A percentile compares a stretch with the other conserved stretches of the same genome.
These are phyloP conservation scores for Coemansia sp. DNA, from an alignment of 192 early-diverging fungal species.

Conservation along the genomic window DNA sequence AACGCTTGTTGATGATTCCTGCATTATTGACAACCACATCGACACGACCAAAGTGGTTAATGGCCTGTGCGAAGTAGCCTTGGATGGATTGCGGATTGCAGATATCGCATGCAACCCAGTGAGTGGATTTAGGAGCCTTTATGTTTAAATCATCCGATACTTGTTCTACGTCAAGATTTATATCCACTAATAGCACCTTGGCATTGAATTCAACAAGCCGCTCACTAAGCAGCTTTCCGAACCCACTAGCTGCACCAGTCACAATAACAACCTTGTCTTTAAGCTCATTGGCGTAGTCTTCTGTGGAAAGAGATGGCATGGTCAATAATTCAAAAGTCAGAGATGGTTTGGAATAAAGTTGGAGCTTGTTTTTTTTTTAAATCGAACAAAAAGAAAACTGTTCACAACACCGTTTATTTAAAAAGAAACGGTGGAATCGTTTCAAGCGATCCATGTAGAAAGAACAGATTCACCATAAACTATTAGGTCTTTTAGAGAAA, in stretches of 20 bases:
- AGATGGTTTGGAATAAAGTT: no score
- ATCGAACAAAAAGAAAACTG: no score
- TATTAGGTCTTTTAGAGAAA: no score
- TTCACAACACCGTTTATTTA: no score
- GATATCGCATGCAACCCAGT: conserved; percentile 51
- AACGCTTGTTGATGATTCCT: conserved; percentile 55
- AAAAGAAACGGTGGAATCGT: no score
- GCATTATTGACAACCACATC: conserved; percentile 66
- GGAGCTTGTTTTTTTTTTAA: no score
- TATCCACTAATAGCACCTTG: conserved; percentile 38
- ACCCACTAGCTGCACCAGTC: conserved; percentile 47
- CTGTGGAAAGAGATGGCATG: not conserved
- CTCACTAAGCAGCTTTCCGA: conserved; percentile 32
- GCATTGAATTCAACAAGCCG: conserved; percentile 15
- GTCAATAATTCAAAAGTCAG: not conserved
- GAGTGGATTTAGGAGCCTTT: not conserved
- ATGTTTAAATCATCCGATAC: conserved; percentile 22
- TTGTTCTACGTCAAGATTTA: conserved; percentile 14
- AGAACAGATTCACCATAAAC: no score
- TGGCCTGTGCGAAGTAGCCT: conserved; percentile 43
- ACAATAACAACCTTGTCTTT: conserved; percentile 37
- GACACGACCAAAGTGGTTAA: conserved; percentile 56
- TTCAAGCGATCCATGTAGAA: no score
- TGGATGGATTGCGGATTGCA: conserved; percentile 34
- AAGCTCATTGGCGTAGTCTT: not conserved